Evolutionary conservation across 495 filamentous ascomycete species (phyloP).

Genomic region (Aspergillus ellipticus): DNA sequence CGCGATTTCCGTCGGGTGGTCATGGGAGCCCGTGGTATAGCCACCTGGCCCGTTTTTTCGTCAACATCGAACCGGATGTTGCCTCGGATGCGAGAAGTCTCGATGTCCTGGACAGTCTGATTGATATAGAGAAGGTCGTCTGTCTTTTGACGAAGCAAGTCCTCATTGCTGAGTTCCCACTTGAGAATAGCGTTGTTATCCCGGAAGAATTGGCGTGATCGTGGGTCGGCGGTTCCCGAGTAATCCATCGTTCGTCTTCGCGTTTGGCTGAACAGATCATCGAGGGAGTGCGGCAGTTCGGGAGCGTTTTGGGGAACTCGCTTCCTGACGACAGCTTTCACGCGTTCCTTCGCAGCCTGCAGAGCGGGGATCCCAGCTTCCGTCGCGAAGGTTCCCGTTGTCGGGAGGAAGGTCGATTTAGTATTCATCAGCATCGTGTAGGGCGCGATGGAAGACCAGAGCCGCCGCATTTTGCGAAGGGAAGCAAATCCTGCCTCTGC

Average conservation of each 20-base stretch:
- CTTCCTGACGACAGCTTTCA: background rate
- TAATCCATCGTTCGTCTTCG: conserved; percentile 9
- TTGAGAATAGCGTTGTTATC: conserved; percentile 28
- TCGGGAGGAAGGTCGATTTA: conserved; percentile 35
- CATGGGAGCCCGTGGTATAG: conserved; percentile 1
- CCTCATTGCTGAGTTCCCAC: conserved; percentile 38
- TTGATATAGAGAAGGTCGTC: conserved; percentile 30
- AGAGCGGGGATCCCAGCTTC: conserved; percentile 20
- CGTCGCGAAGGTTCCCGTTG: conserved; percentile 46
- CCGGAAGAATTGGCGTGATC: conserved; percentile 21
- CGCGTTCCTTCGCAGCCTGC: conserved; percentile 1
- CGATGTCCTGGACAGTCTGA: conserved; percentile 32
- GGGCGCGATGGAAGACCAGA: conserved; percentile 22
- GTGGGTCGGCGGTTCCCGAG: conserved; percentile 10
- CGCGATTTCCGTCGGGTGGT: conserved; percentile 3
- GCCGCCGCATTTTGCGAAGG: conserved; percentile 16
- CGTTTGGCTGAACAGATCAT: conserved; percentile 23
- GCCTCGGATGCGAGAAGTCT: conserved; percentile 29
- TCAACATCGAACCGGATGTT: conserved; percentile 34
- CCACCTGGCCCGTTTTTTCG: conserved; percentile 1
- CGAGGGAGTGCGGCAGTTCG: conserved; percentile 22
- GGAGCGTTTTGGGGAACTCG: background rate
- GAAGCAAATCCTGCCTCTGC: background rate
- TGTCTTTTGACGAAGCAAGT: conserved; percentile 22
- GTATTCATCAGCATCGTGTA: conserved; percentile 48